Base-by-base conservation (phyloP, 2,329 filamentous ascomycete genomes). In the Sporothrix humicola region DNA sequence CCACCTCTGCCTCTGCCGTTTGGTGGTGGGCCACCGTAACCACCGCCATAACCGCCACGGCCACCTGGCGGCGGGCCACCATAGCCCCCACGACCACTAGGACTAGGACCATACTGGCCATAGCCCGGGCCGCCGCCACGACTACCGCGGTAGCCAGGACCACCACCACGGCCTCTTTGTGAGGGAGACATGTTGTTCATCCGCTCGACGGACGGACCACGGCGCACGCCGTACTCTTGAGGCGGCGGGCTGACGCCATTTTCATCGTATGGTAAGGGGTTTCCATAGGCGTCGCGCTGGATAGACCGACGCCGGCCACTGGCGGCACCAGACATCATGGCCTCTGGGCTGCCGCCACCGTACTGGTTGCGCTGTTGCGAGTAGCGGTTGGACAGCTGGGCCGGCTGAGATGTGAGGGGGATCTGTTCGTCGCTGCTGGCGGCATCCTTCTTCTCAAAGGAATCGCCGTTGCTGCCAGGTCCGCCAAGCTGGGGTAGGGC, bases 341-440 rank as follows among this genome's bases (percentile, higher is more conserved):
- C 42, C 13, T 75, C 74, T 9, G 59, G 66, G 37, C 70, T 68
- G 54, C 58, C 44, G 65, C 26, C 63, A 26, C 68, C 71, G 76
- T 91, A 93, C 76, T 90, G 89, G 76, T 93, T 91, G 20, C 82
- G 56, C 77, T 75, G 81, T n/a, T 75, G 76, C 61, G 77, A 75
- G 79, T 80, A 75, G 82, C 82, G 76, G 84, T 87, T 23, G 85
- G 86, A 3, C 87, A 88, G 77, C 85, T 84, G 54, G 91, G 86
- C 20, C 88, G 88, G 90, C 69, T 87, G 85, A 8, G 88, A 85
- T 20, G 92, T 95, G 74, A 94, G 82, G 0, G 92, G 92, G 17
- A 92, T 87, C 72, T 87, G 87, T 80, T 94, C 92, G 76, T 94
- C 92, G 78, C 88, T 90, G 76, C 85, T 86, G 73, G 84, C 84